These are phyloP conservation scores for Obba rivulosa DNA, from an alignment of 768 basidiomycete species.

Conservation along the genomic window DNA sequence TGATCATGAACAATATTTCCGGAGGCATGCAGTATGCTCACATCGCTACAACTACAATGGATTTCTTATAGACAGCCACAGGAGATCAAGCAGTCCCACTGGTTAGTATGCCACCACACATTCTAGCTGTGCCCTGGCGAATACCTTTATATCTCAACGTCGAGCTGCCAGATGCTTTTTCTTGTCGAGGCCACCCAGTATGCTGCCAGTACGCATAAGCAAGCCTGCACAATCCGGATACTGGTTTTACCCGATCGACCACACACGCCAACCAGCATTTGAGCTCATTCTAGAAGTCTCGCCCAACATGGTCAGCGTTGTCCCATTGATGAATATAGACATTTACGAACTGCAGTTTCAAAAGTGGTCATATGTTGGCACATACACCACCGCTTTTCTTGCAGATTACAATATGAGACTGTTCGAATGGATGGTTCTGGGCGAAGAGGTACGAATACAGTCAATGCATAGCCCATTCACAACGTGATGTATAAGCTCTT, in stretches of 20 bases:
- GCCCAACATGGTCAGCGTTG: neutral
- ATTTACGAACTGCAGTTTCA: neutral
- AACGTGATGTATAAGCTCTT: no score
- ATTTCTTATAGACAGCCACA: no score
- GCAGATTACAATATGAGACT: slow-evolving; percentile 22
- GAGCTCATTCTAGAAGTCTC: slow-evolving; percentile 25
- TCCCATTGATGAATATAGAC: no score
- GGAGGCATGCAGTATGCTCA: no score
- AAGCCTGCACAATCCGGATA: slow-evolving; percentile 23
- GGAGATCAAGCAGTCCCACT: no score
- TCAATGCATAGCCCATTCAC: no score
- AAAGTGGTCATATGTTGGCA: slow-evolving; percentile 27
- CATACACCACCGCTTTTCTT: slow-evolving; percentile 17
- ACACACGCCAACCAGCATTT: slow-evolving; percentile 10
- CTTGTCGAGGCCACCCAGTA: slow-evolving; percentile 23
- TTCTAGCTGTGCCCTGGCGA: neutral
- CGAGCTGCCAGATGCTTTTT: slow-evolving; percentile 17
- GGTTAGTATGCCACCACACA: slow-evolving; percentile 1
- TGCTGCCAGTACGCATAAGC: slow-evolving; percentile 23
- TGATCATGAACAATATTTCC: no score
- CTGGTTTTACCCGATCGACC: slow-evolving; percentile 24
- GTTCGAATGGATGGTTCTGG: slow-evolving; percentile 27
- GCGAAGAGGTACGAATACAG: slow-evolving; percentile 22
- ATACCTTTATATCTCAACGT: neutral
- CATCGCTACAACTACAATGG: no score